phyloP scores from a whole-genome alignment of 1,284 basidiomycete species.

The Xerocomus minutiporus region DNA sequence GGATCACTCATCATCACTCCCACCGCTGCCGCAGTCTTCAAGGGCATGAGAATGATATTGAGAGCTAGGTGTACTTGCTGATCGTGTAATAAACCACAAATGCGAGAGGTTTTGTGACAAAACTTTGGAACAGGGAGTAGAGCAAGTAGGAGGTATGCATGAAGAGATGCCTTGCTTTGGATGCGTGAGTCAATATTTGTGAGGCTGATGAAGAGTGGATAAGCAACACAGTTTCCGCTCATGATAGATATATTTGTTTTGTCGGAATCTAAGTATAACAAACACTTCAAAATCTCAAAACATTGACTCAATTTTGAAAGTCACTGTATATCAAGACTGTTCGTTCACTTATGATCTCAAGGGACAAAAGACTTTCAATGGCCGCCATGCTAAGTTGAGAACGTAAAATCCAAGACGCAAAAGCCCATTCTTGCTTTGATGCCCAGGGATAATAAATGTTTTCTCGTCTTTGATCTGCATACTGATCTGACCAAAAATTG shows the following conservation, averaged over 20 bases:
- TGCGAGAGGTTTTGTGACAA: not conserved
- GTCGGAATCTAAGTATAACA: too few relatives aligned
- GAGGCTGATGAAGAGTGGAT: conserved; percentile 30
- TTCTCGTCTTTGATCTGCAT: not conserved
- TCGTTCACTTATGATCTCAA: not conserved
- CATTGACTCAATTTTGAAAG: too few relatives aligned
- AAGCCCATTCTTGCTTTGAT: not conserved
- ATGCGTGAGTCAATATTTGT: conserved; percentile 28
- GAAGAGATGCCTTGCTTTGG: conserved; percentile 26
- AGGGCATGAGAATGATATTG: conserved; percentile 24
- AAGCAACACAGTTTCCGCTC: conserved; percentile 27
- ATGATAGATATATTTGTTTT: conserved; percentile 1
- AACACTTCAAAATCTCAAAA: too few relatives aligned
- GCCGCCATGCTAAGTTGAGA: not conserved
- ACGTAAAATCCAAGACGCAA: not conserved
- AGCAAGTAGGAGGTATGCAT: conserved; percentile 28
- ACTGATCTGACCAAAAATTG: conserved; percentile 1
- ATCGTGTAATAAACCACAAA: conserved; percentile 4
- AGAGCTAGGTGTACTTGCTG: conserved; percentile 29
- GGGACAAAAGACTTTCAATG: not conserved
- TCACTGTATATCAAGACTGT: too few relatives aligned
- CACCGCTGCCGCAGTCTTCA: conserved; percentile 28
- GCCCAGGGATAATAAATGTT: not conserved
- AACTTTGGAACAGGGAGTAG: conserved; percentile 33
- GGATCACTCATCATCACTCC: conserved; percentile 32